A percentile compares a stretch with the other conserved stretches of the same genome.
These are phyloP conservation scores for Torulaspora gathmanii DNA, from an alignment of 805 yeast genomes.

Conservation along the genomic window DNA sequence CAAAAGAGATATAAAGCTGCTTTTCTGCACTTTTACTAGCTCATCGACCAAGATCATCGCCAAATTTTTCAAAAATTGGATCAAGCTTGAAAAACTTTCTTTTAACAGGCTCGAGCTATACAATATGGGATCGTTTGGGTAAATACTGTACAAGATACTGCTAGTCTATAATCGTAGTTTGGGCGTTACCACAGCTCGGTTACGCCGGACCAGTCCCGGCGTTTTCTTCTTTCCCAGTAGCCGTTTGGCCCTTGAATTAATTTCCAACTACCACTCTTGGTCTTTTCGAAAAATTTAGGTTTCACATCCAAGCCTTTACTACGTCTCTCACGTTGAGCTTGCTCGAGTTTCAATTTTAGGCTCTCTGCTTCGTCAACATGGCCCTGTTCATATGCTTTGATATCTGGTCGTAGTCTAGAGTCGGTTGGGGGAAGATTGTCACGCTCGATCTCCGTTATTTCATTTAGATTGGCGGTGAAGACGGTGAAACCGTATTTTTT, in stretches of 20 bases:
- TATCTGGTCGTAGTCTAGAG: constrained; percentile 86
- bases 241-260: constrained; percentile 52
- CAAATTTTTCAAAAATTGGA: background rate
- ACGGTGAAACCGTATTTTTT: constrained; percentile 80
- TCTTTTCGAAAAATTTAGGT: constrained; percentile 60
- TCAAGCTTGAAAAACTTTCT: background rate
- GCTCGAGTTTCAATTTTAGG: constrained; percentile 66
- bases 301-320: constrained; percentile 45
- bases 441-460: constrained; percentile 66
- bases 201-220: constrained; percentile 55
- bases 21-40: background rate
- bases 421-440: constrained; percentile 75
- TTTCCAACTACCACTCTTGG: constrained; percentile 46
- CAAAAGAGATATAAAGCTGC: background rate
- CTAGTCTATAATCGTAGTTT: background rate
- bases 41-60: constrained; percentile 1
- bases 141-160: background rate
- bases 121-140: background rate
- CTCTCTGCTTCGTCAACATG: constrained; percentile 66
- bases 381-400: constrained; percentile 65
- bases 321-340: constrained; percentile 74
- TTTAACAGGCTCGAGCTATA: background rate
- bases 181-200: constrained; percentile 49
- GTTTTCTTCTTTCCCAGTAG: constrained; percentile 77
- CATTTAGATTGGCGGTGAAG: constrained; percentile 77